Evolutionary conservation across 352 stramenopile genomes (phyloP).

Genomic region (Pythium aphanidermatum): DNA sequence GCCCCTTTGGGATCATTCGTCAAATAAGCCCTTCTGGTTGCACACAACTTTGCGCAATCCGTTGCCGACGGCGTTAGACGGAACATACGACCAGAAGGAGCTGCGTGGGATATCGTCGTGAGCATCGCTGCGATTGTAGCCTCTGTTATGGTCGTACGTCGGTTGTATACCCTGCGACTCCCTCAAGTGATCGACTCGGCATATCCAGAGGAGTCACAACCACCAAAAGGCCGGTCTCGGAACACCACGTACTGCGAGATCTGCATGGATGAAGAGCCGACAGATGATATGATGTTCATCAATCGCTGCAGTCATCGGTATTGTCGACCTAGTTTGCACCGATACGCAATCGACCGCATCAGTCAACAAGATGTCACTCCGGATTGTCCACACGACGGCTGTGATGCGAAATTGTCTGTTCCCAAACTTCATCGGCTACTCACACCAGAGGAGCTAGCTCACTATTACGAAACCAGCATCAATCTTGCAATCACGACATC

Average conservation of each 20-base stretch:
- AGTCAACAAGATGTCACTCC: not conserved
- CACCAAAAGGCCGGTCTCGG: no score
- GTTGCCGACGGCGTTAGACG: no score
- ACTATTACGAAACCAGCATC: constrained; percentile 3
- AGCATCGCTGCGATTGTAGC: no score
- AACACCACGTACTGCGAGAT: constrained; percentile 6
- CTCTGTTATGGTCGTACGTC: no score
- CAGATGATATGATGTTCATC: constrained; percentile 6
- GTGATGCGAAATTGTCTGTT: not conserved
- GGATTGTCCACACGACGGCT: constrained; percentile 1
- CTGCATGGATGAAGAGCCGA: constrained; percentile 5
- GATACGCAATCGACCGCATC: not conserved
- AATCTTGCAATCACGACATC: not conserved
- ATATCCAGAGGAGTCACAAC: no score
- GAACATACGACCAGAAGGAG: no score
- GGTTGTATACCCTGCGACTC: no score
- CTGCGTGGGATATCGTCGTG: no score
- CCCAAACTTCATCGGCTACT: constrained; percentile 3
- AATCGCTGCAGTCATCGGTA: constrained; percentile 8
- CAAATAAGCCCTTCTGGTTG: no score
- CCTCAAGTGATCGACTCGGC: no score
- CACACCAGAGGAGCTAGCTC: constrained; percentile 1
- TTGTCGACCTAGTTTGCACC: constrained; percentile 3
- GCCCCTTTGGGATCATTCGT: no score
- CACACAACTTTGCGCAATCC: no score